Base-by-base conservation (phyloP, 1,284 basidiomycete genomes). In the Ceratobasidium sp. region DNA sequence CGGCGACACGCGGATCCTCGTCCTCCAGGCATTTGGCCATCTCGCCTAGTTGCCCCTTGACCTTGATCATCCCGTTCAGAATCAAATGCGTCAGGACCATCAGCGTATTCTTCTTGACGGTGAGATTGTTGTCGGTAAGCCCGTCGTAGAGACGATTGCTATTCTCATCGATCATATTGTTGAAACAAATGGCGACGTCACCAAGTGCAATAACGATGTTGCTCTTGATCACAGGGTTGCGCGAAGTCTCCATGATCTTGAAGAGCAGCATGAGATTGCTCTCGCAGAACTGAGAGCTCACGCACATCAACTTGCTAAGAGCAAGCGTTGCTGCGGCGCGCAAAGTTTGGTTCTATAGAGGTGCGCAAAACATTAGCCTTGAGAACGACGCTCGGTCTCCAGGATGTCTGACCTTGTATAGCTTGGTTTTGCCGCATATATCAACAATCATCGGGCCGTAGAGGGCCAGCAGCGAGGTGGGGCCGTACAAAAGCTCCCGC, bases 1-100 rank as follows among this genome's bases (percentile, higher is more conserved):
- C 95, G 16, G 91, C 88, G 74, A 99, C 92, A 11, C 96, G 84
- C 72, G 85, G 85, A 75, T 98, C 96, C n/a, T 87, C 84, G 81
- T 99, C 96, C 81, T 98, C 95, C 23, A 99, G 82, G 78, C 96
- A 99, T 82, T 99, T 99, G 40, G 96, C 97, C 95, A 99, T 98
- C 84, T 98, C 97, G 40, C 97, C 96, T 3, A 98, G 84, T 80
- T 99, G 96, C 0, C 97, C 97, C 81, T 99, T 99, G 78, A 98
- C 96, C 81, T 99, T 99, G 84, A 98, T 94, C 96, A 98, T 98
- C 0, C 96, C 96, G 78, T 98, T 98, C 75, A 98, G 82, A 78
- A 99, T 99, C 75, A 99, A 82, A 81, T 99, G 96, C 3, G 96
- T 98, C 73, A 99, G 84, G 59, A 99, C 96, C 96, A 99, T 99